phyloP scores from a whole-genome alignment of 2,329 filamentous ascomycete genomes.

The Graphilbum ipis-grandicollis region DNA sequence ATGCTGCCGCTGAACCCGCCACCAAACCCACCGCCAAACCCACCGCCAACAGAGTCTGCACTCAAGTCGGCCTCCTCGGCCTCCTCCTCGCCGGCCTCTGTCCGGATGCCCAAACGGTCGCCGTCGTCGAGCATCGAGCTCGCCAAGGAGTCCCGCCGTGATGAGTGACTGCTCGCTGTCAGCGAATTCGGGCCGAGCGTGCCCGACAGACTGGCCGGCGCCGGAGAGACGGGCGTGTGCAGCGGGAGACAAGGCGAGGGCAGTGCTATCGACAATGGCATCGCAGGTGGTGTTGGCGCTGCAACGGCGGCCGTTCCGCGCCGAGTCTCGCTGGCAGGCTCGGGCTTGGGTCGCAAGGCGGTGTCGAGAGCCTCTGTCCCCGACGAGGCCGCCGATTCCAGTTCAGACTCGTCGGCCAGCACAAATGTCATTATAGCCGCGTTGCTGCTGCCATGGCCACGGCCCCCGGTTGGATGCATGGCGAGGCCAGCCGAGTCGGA shows the following conservation, averaged over 20 bases:
- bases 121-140: constrained; percentile 27
- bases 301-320: constrained; percentile 4
- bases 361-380: constrained; percentile 16
- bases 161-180: constrained; percentile 27
- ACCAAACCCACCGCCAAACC: neutral
- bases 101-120: too few relatives aligned
- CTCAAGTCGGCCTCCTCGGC: constrained; percentile 17
- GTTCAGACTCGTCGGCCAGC: constrained; percentile 27
- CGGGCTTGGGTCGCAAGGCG: too few relatives aligned
- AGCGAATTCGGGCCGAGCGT: constrained; percentile 19
- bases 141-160: constrained; percentile 30
- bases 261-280: neutral
- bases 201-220: constrained; percentile 22
- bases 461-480: constrained; percentile 2
- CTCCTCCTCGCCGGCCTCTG: constrained; percentile 23
- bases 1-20: neutral
- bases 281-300: too few relatives aligned
- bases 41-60: neutral
- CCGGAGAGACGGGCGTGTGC: too few relatives aligned
- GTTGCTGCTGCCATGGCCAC: neutral
- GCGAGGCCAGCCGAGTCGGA: constrained; percentile 11
- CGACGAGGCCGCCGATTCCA: constrained; percentile 14
- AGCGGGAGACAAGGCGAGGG: constrained; percentile 2
- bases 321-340: too few relatives aligned
- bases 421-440: constrained; percentile 31